Base-by-base conservation (phyloP, 257 asterid species). In the Solanum raphanifolium region DNA sequence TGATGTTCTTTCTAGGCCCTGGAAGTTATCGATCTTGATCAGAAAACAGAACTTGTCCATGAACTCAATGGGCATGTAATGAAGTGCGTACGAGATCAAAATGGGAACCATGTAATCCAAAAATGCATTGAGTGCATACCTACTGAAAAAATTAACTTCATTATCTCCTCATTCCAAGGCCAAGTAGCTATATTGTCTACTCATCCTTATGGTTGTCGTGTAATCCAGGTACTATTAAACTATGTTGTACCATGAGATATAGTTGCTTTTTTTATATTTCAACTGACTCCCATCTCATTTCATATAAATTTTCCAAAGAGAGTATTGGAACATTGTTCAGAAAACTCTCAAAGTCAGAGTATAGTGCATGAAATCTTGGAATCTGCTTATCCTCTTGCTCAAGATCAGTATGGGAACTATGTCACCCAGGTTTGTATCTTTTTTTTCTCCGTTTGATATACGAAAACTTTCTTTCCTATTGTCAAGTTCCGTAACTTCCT, bases 201-300 rank as follows among this genome's bases (percentile, higher is more conserved):
- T 85, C 99, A 96, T 91, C 99, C 99, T 75, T 96, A 96, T 91
- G 99, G 99, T 90, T 96, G 99, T 83, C 96, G 99, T 13, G 99
- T 96, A 78, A 96, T 96, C 90, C 99, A 96, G 99, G 99, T 96
- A 89, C 79, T 43, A 35, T 84, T 38, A 76, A 21, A 68, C 66
- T 29, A 41, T 79, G 83, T 13, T 68, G 60, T 29, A 66, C 69
- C 41, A 8, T 25, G 58, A 43, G 23, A 72, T 16, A 34, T 43
- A 72, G 31, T 29, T 88, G 82, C 4, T 39, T 9, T 88, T 75
- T 27, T 52, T 25, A 18, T 32, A 6, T 71, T 25, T 84, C 76
- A 76, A 29, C 32, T 62, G 31, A 15, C 52, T 29, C 23, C 69
- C 69, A 29, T 86, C 87, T 27, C 36, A 31, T 73, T 86, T 55